These are phyloP conservation scores for Ambrosia hybrid DNA, from an alignment of 140 eudicot species.

Conservation along the genomic window DNA sequence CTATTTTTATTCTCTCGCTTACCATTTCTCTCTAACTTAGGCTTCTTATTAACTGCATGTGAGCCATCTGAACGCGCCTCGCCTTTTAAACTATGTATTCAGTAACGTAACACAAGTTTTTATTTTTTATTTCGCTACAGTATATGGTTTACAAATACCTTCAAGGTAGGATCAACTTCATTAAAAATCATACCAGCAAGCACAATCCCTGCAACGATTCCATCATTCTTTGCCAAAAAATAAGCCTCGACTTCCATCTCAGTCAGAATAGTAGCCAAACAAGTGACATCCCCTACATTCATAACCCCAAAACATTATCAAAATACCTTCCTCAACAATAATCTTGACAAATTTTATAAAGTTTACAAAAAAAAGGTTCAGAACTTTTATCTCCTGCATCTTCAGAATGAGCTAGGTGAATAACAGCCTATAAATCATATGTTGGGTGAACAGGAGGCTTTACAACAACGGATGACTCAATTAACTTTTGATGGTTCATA, in stretches of 20 bases:
- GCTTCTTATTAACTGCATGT: no score
- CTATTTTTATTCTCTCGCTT: no score
- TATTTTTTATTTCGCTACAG: not conserved
- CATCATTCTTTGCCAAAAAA: conserved; percentile 92
- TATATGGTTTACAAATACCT: conserved; percentile 41
- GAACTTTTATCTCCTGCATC: conserved; percentile 90
- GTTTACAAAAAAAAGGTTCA: not conserved
- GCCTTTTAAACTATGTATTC: not conserved
- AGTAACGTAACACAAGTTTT: not conserved
- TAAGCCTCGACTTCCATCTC: conserved; percentile 86
- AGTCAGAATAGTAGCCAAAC: conserved; percentile 86
- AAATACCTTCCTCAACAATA: no score
- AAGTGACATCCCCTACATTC: conserved; percentile 83
- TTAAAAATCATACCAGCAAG: conserved; percentile 88
- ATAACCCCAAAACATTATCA: conserved; percentile 5
- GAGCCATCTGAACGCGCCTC: no score
- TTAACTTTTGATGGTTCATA: conserved; percentile 16
- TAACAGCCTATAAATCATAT: conserved; percentile 78
- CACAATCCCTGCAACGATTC: conserved; percentile 85
- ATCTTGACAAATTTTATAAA: not conserved
- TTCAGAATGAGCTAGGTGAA: conserved; percentile 77
- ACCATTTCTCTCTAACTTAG: no score
- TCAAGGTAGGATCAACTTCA: conserved; percentile 87
- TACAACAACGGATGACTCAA: conserved; percentile 11
- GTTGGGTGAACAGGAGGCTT: conserved; percentile 66